A percentile compares a stretch with the other conserved stretches of the same genome.
These are phyloP conservation scores for Psilocybe tampanensis DNA, from an alignment of 768 basidiomycete species.

Conservation along the genomic window DNA sequence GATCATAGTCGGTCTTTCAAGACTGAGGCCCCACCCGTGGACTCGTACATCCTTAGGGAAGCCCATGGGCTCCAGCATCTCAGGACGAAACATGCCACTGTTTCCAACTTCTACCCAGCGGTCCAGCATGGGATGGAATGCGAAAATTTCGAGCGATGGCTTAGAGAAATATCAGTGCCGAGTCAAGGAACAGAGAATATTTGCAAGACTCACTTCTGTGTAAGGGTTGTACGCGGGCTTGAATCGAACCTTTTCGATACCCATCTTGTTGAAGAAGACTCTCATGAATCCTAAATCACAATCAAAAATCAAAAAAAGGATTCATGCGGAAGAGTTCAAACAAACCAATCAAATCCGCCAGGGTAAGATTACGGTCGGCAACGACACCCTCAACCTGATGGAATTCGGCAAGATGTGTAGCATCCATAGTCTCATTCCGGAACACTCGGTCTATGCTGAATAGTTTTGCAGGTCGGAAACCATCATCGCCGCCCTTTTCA, in stretches of 20 bases:
- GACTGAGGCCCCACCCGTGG: conserved; percentile 93
- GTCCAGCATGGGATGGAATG: conserved; percentile 91
- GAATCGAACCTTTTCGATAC: conserved; percentile 91
- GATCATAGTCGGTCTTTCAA: conserved; percentile 99
- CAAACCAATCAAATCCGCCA: conserved; percentile 93
- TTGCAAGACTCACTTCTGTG: conserved; percentile 67
- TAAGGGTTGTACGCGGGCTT: conserved; percentile 99
- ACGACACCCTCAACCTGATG: conserved; percentile 99
- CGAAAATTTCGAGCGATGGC: conserved; percentile 98
- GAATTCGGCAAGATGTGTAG: conserved; percentile 98
- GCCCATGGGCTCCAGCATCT: conserved; percentile 99
- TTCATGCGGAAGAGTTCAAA: neutral
- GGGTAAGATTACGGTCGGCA: conserved; percentile 88
- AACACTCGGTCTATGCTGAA: conserved; percentile 99
- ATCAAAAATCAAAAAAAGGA: neutral
- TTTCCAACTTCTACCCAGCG: conserved; percentile 99
- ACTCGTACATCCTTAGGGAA: conserved; percentile 96
- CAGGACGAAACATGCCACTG: conserved; percentile 99
- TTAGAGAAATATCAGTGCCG: conserved; percentile 28
- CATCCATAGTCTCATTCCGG: conserved; percentile 98
- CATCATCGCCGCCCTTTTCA: conserved; percentile 48
- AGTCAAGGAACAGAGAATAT: neutral
- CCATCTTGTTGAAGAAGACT: conserved; percentile 98
- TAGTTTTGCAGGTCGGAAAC: conserved; percentile 89
- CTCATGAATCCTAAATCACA: conserved; percentile 85